These are phyloP conservation scores for Podospora didyma DNA, from an alignment of 495 filamentous ascomycete species.

Conservation along the genomic window DNA sequence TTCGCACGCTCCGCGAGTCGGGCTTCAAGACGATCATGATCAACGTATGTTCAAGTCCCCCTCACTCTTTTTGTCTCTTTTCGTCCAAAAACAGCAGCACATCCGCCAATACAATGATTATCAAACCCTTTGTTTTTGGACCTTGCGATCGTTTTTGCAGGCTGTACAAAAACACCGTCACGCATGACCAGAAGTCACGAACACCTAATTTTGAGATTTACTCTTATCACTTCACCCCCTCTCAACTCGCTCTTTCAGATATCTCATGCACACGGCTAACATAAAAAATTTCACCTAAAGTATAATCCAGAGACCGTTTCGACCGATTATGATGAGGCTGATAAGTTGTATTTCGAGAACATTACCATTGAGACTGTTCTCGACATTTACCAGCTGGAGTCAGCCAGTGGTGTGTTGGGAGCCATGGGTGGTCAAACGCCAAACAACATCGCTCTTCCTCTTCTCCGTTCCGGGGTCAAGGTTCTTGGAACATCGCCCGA, in stretches of 20 bases:
- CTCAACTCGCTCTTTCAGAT: too few relatives aligned
- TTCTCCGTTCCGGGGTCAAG: constrained; percentile 84
- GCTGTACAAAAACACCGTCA: too few relatives aligned
- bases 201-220: too few relatives aligned
- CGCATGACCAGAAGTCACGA: too few relatives aligned
- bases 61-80: neutral
- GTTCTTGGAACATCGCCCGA: constrained; percentile 94
- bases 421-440: constrained; percentile 98
- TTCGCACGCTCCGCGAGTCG: constrained; percentile 83
- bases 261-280: too few relatives aligned
- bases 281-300: too few relatives aligned
- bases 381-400: constrained; percentile 91
- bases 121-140: too few relatives aligned
- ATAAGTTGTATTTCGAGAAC: constrained; percentile 94
- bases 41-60: constrained; percentile 43
- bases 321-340: constrained; percentile 96
- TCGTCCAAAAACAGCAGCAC: neutral
- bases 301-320: constrained; percentile 94
- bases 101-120: too few relatives aligned
- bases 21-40: constrained; percentile 98
- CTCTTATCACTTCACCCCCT: too few relatives aligned
- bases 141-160: too few relatives aligned
- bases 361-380: constrained; percentile 92
- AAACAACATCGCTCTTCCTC: constrained; percentile 93
- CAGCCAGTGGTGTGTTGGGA: constrained; percentile 84